These are phyloP conservation scores for Arthrobotrys pseudoclavata DNA, from an alignment of 2,329 filamentous ascomycete genomes.

Conservation along the genomic window DNA sequence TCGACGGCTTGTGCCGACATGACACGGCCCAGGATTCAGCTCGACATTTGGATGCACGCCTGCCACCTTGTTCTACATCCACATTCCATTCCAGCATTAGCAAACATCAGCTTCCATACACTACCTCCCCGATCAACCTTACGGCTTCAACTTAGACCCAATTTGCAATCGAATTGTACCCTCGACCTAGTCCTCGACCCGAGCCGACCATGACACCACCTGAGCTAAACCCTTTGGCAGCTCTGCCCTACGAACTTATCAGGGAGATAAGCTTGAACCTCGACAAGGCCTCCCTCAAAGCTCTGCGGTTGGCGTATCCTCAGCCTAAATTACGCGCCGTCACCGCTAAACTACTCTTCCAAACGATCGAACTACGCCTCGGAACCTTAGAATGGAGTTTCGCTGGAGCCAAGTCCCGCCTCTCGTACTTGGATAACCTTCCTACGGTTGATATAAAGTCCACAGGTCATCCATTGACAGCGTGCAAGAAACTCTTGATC, in stretches of 20 bases:
- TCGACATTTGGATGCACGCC: neutral
- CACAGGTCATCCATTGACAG: neutral
- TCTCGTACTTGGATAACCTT: slow-evolving; percentile 30
- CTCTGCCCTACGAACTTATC: slow-evolving; percentile 48
- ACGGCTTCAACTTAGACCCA: neutral
- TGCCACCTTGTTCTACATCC: neutral
- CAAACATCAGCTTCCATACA: slow-evolving; percentile 11
- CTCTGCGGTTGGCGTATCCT: slow-evolving; percentile 40
- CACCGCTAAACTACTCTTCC: slow-evolving; percentile 38
- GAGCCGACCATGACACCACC: neutral
- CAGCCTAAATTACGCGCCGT: slow-evolving; percentile 31
- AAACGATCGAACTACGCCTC: slow-evolving; percentile 40
- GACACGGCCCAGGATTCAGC: slow-evolving; percentile 2
- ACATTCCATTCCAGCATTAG: slow-evolving; percentile 6
- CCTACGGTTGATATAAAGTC: neutral
- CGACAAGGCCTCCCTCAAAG: slow-evolving; percentile 48
- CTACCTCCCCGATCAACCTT: neutral
- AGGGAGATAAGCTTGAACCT: slow-evolving; percentile 42
- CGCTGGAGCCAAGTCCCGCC: slow-evolving; percentile 31
- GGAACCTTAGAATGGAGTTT: slow-evolving; percentile 48
- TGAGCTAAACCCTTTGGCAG: slow-evolving; percentile 1
- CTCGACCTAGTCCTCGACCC: neutral
- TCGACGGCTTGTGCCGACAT: slow-evolving; percentile 21
- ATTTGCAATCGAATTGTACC: neutral
- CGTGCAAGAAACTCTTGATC: slow-evolving; percentile 32